Conservation (phyloP, 164 flowering plant genomes). For the Protea cynaroides region DNA sequence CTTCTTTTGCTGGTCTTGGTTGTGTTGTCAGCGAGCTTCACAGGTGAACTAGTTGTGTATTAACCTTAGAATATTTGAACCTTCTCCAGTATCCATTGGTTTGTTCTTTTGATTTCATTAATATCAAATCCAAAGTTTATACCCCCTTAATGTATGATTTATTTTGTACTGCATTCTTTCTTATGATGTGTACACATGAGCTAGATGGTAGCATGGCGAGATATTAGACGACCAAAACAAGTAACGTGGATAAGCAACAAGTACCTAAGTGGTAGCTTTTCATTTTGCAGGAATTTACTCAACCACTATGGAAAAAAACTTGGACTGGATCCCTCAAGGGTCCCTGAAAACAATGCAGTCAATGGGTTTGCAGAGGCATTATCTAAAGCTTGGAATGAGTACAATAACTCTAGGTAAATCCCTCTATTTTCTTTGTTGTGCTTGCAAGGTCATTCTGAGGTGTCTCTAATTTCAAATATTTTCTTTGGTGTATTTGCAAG, state of each 20-base stretch:
- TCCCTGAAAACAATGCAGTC: slow-evolving; percentile 58
- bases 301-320: slow-evolving; percentile 43
- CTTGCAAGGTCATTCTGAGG: too few relatives aligned
- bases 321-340: slow-evolving; percentile 48
- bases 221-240: not conserved
- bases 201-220: not conserved
- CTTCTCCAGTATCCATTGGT: not conserved
- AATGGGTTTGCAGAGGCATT: slow-evolving; percentile 62
- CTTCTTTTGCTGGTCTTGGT: slow-evolving; percentile 85
- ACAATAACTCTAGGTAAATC: slow-evolving; percentile 62
- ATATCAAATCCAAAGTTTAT: too few relatives aligned
- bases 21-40: slow-evolving; percentile 82
- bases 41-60: slow-evolving; percentile 45
- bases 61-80: not conserved
- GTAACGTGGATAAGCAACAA: not conserved
- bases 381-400: slow-evolving; percentile 84
- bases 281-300: slow-evolving; percentile 57
- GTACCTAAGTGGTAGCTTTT: not conserved
- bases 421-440: not conserved
- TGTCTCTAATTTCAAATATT: too few relatives aligned
- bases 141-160: too few relatives aligned
- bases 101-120: not conserved
- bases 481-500: not conserved
- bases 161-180: not conserved
- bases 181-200: too few relatives aligned